Evolutionary conservation across 164 flowering plant species (phyloP).

Genomic region (Berberis vulgaris): DNA sequence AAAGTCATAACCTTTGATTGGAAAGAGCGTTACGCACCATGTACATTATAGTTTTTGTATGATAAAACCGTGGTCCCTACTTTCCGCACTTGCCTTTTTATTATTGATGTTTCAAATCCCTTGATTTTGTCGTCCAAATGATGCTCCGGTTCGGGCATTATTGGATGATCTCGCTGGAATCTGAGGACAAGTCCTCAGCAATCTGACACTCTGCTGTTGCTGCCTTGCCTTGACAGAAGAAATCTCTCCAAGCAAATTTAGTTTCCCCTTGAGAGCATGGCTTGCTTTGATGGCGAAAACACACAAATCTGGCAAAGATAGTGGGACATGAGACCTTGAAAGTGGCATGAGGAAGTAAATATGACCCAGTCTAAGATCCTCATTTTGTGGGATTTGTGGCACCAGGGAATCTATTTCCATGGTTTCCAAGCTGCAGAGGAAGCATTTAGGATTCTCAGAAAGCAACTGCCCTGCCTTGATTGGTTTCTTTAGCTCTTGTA

Average conservation of each 20-base stretch:
- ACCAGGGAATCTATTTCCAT: conserved; percentile 29
- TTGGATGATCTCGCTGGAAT: no score
- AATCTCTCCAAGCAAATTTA: conserved; percentile 1
- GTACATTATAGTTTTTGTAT: no score
- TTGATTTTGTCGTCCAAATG: no score
- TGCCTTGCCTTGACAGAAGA: background rate
- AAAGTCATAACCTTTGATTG: no score
- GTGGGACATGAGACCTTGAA: conserved; percentile 19
- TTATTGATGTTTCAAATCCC: no score
- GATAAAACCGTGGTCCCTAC: no score
- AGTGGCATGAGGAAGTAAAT: conserved; percentile 55
- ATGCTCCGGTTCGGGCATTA: no score
- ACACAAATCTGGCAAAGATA: conserved; percentile 48
- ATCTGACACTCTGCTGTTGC: background rate
- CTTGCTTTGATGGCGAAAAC: conserved; percentile 51
- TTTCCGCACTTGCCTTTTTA: no score
- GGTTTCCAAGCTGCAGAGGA: conserved; percentile 52
- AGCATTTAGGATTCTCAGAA: conserved; percentile 33
- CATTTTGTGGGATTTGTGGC: conserved; percentile 26
- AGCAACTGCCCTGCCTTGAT: conserved; percentile 28
- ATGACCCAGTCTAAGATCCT: conserved; percentile 41
- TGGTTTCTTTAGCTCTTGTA: conserved; percentile 38
- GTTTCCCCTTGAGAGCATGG: conserved; percentile 8
- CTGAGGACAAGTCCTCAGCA: background rate
- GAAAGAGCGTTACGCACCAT: no score